Percentiles rank a stretch among this genome's conserved stretches.
Conservation (phyloP, 2,329 filamentous ascomycete genomes). For the Corniculantispora saksenae region DNA sequence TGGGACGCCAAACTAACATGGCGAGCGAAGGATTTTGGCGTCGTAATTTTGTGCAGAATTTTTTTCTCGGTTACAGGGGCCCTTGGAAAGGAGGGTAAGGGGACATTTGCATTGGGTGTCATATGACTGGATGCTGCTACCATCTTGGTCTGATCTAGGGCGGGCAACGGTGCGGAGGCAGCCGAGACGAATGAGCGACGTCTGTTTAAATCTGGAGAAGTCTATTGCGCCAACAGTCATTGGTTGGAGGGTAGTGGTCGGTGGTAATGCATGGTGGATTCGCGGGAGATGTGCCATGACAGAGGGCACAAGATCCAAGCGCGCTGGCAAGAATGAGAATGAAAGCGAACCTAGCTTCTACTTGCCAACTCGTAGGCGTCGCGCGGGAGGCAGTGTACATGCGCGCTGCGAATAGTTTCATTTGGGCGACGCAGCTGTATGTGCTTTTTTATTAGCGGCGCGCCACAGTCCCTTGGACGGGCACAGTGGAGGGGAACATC, state of each 20-base stretch:
- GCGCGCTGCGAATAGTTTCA: slow-evolving; percentile 1
- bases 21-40: background rate
- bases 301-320: background rate
- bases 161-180: slow-evolving; percentile 7
- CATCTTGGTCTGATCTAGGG: slow-evolving; percentile 13
- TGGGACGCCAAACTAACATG: background rate
- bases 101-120: background rate
- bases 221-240: background rate
- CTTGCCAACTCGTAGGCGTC: background rate
- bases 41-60: background rate
- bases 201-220: background rate
- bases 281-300: background rate
- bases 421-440: background rate
- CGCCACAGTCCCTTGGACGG: background rate
- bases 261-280: slow-evolving; percentile 1
- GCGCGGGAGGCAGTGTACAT: background rate
- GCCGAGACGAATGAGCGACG: slow-evolving; percentile 9
- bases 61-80: background rate
- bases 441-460: background rate
- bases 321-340: background rate
- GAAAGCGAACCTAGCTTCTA: background rate
- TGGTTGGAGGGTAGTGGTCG: background rate
- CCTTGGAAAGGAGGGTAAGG: slow-evolving; percentile 11
- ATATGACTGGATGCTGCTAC: background rate
- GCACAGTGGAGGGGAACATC: background rate